phyloP scores from a whole-genome alignment of 306 rosid species.

The Biancaea sappan region DNA sequence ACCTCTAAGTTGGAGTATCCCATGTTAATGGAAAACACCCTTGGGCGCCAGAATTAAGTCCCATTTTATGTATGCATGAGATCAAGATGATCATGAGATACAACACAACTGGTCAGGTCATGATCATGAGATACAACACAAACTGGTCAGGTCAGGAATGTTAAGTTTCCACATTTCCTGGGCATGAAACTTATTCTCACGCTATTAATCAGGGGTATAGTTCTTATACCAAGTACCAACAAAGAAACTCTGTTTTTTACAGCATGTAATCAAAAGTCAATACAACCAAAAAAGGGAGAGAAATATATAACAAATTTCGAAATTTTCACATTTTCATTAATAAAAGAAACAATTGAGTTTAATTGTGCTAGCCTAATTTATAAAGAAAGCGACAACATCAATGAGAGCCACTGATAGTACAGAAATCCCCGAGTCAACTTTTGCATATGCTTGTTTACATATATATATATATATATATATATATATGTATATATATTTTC shows the following conservation, averaged over 20 bases:
- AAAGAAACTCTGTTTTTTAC: not conserved
- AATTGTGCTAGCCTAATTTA: conserved; percentile 13
- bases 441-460: conserved; percentile 1
- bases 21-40: not conserved
- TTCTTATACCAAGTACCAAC: not conserved
- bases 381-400: conserved; percentile 17
- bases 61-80: too few species aligned
- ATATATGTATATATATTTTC: too few species aligned
- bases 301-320: not conserved
- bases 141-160: not conserved
- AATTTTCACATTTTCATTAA: conserved; percentile 13
- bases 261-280: conserved; percentile 8
- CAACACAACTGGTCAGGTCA: not conserved
- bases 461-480: too few species aligned
- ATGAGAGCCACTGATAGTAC: conserved; percentile 29
- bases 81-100: too few species aligned
- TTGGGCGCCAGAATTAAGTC: not conserved
- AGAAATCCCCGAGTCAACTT: not conserved
- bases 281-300: not conserved
- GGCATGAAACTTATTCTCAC: conserved; percentile 1
- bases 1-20: not conserved
- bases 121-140: not conserved
- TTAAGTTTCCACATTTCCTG: not conserved
- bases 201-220: not conserved
- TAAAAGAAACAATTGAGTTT: not conserved